phyloP scores from a whole-genome alignment of 2,329 filamentous ascomycete genomes.

The Didymella segeticola region DNA sequence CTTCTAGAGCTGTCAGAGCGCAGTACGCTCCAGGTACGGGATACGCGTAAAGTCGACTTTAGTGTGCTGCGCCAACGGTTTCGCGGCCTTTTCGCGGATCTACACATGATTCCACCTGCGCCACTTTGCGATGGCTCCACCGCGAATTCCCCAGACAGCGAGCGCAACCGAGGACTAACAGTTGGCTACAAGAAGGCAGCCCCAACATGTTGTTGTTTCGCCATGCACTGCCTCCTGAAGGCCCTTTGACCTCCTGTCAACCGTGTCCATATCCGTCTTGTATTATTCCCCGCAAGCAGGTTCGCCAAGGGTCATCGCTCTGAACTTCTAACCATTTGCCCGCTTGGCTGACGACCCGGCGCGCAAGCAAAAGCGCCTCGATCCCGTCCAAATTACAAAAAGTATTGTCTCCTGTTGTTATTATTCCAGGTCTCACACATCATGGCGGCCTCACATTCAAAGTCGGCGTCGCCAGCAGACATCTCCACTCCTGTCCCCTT shows the following conservation, averaged over 20 bases:
- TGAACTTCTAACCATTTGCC: conserved; percentile 3
- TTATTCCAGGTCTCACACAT: background rate
- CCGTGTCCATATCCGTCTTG: background rate
- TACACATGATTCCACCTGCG: conserved; percentile 8
- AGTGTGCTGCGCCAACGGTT: conserved; percentile 5
- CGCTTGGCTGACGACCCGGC: conserved; percentile 17
- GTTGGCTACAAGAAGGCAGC: conserved; percentile 6
- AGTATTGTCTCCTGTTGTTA: background rate
- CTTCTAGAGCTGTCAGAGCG: no score
- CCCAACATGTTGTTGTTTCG: conserved; percentile 6
- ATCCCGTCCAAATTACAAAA: conserved; percentile 3
- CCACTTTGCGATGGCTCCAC: conserved; percentile 10
- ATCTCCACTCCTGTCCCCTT: conserved; percentile 11
- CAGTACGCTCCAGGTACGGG: conserved; percentile 2
- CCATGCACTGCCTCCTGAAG: background rate
- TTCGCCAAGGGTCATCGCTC: conserved; percentile 9
- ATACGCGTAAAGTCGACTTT: conserved; percentile 3
- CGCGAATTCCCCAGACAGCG: conserved; percentile 1
- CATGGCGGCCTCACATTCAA: conserved; percentile 31
- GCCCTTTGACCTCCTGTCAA: background rate
- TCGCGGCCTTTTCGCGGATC: background rate
- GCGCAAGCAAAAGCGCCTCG: conserved; percentile 7
- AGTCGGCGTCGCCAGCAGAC: conserved; percentile 18
- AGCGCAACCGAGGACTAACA: background rate
- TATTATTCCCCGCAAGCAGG: conserved; percentile 8